phyloP scores from a whole-genome alignment of 2,329 filamentous ascomycete genomes.

The Massarina eburnea region DNA sequence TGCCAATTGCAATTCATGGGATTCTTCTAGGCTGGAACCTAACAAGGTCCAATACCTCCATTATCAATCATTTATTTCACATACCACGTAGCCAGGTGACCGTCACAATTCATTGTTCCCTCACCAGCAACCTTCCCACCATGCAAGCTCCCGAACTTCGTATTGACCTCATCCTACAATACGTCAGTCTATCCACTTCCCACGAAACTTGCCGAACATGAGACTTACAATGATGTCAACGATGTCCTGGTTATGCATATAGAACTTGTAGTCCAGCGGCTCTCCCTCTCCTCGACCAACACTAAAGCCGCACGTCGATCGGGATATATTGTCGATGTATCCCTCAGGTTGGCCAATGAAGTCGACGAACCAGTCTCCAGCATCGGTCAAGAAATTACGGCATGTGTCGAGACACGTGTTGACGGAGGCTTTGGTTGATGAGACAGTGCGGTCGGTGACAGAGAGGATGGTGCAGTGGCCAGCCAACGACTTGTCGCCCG shows the following conservation, averaged over 20 bases:
- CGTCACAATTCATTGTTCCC: conserved; percentile 20
- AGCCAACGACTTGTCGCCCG: conserved; percentile 6
- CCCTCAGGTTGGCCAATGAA: conserved; percentile 18
- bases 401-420: conserved; percentile 20
- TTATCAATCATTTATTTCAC: conserved; percentile 8
- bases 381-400: conserved; percentile 14
- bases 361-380: conserved; percentile 22
- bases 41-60: neutral
- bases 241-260: conserved; percentile 27
- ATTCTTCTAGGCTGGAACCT: neutral
- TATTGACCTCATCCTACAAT: conserved; percentile 16
- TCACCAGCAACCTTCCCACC: conserved; percentile 19
- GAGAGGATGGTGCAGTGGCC: conserved; percentile 21
- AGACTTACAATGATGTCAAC: conserved; percentile 17
- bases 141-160: conserved; percentile 19
- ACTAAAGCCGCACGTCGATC: conserved; percentile 17
- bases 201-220: neutral
- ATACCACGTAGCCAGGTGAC: conserved; percentile 17
- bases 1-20: neutral
- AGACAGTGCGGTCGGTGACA: conserved; percentile 16
- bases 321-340: conserved; percentile 17
- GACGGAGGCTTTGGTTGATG: conserved; percentile 9
- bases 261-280: conserved; percentile 16
- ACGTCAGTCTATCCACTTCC: neutral
- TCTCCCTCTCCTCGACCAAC: conserved; percentile 16